Percentiles rank a stretch among this genome's conserved stretches.
Conservation (phyloP, 75 land plant species). For the Pinus albicaulis region DNA sequence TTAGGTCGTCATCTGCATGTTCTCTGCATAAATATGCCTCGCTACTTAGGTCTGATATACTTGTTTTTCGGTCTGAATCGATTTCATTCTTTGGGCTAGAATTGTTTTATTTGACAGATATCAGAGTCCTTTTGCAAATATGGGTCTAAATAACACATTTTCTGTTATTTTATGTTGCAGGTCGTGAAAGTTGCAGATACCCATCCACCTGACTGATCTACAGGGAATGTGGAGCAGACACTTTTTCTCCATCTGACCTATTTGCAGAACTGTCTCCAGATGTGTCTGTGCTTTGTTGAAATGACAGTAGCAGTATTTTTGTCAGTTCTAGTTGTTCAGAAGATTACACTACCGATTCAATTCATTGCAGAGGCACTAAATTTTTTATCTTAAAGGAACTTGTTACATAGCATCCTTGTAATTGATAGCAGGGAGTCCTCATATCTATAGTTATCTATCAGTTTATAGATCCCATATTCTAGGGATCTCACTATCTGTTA, state of each 20-base stretch:
- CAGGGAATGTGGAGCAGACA: not conserved
- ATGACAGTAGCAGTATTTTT: not conserved
- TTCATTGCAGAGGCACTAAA: not conserved
- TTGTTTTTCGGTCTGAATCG: too few relatives aligned
- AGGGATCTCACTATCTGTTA: too few relatives aligned
- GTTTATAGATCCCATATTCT: too few relatives aligned
- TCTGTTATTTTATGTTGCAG: not conserved
- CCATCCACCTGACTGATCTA: too few relatives aligned
- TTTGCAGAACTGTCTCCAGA: not conserved
- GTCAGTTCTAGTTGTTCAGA: not conserved
- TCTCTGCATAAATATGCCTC: too few relatives aligned
- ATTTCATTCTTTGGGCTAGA: not conserved
- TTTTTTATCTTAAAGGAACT: not conserved
- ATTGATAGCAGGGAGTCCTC: not conserved
- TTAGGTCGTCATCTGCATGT: too few relatives aligned
- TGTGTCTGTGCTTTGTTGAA: not conserved
- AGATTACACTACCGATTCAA: not conserved
- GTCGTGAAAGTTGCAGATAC: too few relatives aligned
- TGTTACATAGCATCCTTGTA: not conserved
- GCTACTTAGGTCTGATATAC: not conserved
- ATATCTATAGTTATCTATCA: too few relatives aligned
- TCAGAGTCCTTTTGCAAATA: not conserved
- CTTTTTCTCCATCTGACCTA: not conserved
- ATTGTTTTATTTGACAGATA: not conserved
- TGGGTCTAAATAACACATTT: not conserved